Base-by-base conservation (phyloP, 352 stramenopile species). In the Globisporangium nunn region DNA sequence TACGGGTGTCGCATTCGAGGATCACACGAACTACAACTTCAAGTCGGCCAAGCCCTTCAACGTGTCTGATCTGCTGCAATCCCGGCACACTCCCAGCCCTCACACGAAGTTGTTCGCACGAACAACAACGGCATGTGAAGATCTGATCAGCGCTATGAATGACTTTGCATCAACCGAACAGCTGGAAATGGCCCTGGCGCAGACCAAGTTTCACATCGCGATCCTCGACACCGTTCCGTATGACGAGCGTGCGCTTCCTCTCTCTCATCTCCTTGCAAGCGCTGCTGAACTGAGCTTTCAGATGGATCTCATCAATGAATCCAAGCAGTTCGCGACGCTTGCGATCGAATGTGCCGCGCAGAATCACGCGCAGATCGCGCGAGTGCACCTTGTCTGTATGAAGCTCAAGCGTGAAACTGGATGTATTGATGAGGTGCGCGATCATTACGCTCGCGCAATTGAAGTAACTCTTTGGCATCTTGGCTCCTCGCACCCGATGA, bases 151-250 rank as follows among this genome's bases (percentile, higher is more conserved):
- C 6, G 58, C 28, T 2, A 61, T 62, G 4, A 61, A 76, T 15
- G 49, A 50, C 6, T 62, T 69, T 2, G 41, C 74, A 1, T 66
- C 69, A 7, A 45, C 31, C 6, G 49, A 47, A 31, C 45, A 77
- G 0, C 56, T 75, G 0, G 64, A 61, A 0, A 57, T 63, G 29
- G 67, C 74, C 14, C 61, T 84, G 15, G 61, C 51, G 33, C 51
- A 29, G 23, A 63, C 78, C 55, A 73, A 85, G 41, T 55, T 85
- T 8, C 70, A 74, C 39, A 43, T 87, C 5, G 66, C 70, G 17
- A 70, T 82, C 12, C 48, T 79, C 50, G 58, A 77, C 14, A 61
- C 55, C 0, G 43, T 57, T 4, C 64, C 71, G 6, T 58, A 37
- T 35, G 71, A 81, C 40, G 63, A 73, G 18, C 60, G 64, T 10